phyloP scores from a whole-genome alignment of 2,329 filamentous ascomycete species.

The Fonsecaea nubica region DNA sequence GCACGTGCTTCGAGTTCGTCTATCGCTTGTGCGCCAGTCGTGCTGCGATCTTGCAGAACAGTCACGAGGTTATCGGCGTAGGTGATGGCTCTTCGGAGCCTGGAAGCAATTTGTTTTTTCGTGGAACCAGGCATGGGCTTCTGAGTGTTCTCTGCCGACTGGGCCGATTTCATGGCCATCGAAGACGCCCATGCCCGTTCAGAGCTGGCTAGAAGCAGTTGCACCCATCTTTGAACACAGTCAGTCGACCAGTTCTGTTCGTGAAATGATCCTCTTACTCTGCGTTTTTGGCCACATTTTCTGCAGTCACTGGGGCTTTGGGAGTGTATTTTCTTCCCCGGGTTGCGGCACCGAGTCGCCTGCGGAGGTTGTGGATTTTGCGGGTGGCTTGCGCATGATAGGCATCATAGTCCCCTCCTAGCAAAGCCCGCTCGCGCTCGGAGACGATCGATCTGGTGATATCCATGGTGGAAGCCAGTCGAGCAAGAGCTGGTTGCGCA shows the following conservation, averaged over 20 bases:
- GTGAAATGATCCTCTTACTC: constrained; percentile 63
- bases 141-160: constrained; percentile 73
- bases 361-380: constrained; percentile 80
- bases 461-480: constrained; percentile 67
- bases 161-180: constrained; percentile 88
- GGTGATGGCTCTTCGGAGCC: constrained; percentile 78
- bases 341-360: constrained; percentile 82
- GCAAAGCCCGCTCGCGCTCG: constrained; percentile 79
- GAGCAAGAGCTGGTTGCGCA: neutral
- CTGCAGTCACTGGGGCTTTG: constrained; percentile 72
- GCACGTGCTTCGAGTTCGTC: constrained; percentile 86
- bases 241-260: constrained; percentile 28
- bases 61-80: constrained; percentile 72
- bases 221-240: constrained; percentile 65
- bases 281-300: constrained; percentile 74
- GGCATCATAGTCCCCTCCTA: constrained; percentile 85
- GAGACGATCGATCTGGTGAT: constrained; percentile 84
- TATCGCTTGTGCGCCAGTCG: constrained; percentile 69
- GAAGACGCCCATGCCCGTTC: constrained; percentile 95
- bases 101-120: constrained; percentile 85
- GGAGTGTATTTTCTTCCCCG: constrained; percentile 84
- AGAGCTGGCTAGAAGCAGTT: constrained; percentile 81
- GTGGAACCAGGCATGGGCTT: constrained; percentile 80
- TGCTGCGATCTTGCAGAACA: constrained; percentile 67
- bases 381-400: constrained; percentile 82